These are phyloP conservation scores for Scortechinia acanthostroma DNA, from an alignment of 2,329 filamentous ascomycete genomes.

Conservation along the genomic window DNA sequence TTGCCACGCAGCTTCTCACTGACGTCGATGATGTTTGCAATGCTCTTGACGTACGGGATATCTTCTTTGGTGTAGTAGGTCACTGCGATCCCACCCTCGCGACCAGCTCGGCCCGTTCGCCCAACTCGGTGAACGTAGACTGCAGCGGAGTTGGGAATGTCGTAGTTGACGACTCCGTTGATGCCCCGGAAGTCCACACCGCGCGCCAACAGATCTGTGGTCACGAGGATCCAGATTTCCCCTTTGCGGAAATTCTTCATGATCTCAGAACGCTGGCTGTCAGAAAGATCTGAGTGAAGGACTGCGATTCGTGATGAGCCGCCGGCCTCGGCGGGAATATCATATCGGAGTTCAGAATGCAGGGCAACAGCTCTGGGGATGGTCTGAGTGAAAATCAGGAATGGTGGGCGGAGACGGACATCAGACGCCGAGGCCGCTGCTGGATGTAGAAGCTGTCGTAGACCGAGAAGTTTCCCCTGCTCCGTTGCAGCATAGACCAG, in stretches of 20 bases:
- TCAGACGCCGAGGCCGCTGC: conserved; percentile 40
- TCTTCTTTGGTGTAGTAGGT: conserved; percentile 96
- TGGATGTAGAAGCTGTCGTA: conserved; percentile 83
- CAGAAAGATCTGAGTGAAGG: conserved; percentile 78
- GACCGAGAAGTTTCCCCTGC: conserved; percentile 82
- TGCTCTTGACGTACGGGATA: conserved; percentile 77
- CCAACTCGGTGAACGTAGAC: conserved; percentile 91
- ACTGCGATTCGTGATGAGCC: conserved; percentile 80
- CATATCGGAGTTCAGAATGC: conserved; percentile 84
- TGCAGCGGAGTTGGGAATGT: conserved; percentile 84
- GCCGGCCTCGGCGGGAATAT: conserved; percentile 83
- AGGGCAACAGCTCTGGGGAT: conserved; percentile 84
- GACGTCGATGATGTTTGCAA: conserved; percentile 84
- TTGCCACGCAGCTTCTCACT: conserved; percentile 65
- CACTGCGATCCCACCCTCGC: conserved; percentile 80
- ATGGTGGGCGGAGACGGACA: conserved; percentile 70
- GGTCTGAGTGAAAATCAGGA: conserved; percentile 92
- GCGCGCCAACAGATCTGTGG: conserved; percentile 84
- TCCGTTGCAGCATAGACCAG: conserved; percentile 88
- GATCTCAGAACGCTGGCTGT: conserved; percentile 67
- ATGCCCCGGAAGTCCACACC: conserved; percentile 92
- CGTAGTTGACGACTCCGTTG: conserved; percentile 95
- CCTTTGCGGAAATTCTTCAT: conserved; percentile 87
- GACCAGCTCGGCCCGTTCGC: conserved; percentile 79
- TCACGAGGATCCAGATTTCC: conserved; percentile 94